Evolutionary conservation across 1,139 yeast genomes (phyloP), one percentile per base, ranked within the genome.

Genomic region (Diutina ranongensis): DNA sequence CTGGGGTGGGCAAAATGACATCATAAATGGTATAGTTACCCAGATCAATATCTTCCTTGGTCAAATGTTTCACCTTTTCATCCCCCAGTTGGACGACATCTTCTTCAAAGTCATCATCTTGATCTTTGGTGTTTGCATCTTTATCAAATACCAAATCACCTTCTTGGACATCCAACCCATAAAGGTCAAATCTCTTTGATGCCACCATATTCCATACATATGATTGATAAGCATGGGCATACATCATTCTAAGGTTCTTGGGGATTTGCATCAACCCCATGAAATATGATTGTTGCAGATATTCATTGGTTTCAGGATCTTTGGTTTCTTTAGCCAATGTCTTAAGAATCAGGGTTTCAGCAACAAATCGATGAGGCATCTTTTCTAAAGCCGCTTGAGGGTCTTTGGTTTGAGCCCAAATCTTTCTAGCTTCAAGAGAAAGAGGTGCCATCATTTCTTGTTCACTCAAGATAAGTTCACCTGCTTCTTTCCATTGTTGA

Each of bases 181-280:
- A 82, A 48, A 80, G 60, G 54, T 76, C 78, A 46, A 88, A 69
- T 58, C 98, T 74, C 54, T 76, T 78, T 47, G 94, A 83, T 0
- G 89, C 94, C 20, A 83, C 95, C 48, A 72, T 60, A 58, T 94
- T 94, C 99, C 98, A 94, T 40, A 94, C 76, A 56, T 82, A 92
- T 51, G 97, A 87, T 64, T 94, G 98, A 60, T 94, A 94, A 2
- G 98, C 95, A 64, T 94, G 99, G 2, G 83, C 95, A 59, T 94
- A 94, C 94, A 94, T 92, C 51, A 88, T 78, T 57, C 96, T 73
- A 58, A 94, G 70, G 59, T 89, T 89, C 61, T 96, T 76, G 40
- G 98, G 98, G 53, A 94, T 84, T 49, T 89, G 77, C 83, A 84
- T 81, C 45, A 94, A 74, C n/a, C 94, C 92, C 53, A 77, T 78